Evolutionary conservation across 345 rosid species (phyloP).

Genomic region (Rhodomyrtus tomentosa): DNA sequence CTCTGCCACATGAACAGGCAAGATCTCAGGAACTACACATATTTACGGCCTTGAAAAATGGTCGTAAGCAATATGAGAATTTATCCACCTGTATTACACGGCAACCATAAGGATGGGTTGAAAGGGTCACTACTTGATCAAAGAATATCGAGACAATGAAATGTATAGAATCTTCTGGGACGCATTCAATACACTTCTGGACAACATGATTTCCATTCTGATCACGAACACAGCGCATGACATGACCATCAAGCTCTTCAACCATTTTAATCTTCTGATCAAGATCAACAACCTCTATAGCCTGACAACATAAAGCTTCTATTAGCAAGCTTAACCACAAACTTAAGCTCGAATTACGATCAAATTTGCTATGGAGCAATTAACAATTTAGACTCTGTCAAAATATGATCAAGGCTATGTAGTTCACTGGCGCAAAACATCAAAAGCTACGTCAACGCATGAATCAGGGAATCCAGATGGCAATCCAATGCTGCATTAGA

Average conservation of each 20-base stretch:
- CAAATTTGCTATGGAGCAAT: background rate
- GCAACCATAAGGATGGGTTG: slow-evolving; percentile 65
- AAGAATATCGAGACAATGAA: slow-evolving; percentile 38
- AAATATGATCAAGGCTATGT: background rate
- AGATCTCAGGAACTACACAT: background rate
- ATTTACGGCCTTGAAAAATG: background rate
- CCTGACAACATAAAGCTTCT: slow-evolving; percentile 17
- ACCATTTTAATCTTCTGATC: slow-evolving; percentile 62
- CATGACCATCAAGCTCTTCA: slow-evolving; percentile 47
- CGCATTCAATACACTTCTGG: slow-evolving; percentile 64
- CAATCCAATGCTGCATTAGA: background rate
- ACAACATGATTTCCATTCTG: slow-evolving; percentile 73
- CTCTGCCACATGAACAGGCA: slow-evolving; percentile 23
- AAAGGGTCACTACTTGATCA: slow-evolving; percentile 43
- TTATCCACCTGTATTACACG: slow-evolving; percentile 48
- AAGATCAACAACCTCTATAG: slow-evolving; percentile 50
- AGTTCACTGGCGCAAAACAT: background rate
- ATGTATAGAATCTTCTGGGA: slow-evolving; percentile 42
- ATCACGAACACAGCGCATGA: slow-evolving; percentile 59
- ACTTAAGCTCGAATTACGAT: background rate
- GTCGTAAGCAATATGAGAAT: background rate
- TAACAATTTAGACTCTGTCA: background rate
- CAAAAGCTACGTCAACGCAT: background rate
- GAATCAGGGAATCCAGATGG: background rate
- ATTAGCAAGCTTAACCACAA: background rate